Base-by-base conservation (phyloP, 164 flowering plant species). In the Echeveria elegans region DNA sequence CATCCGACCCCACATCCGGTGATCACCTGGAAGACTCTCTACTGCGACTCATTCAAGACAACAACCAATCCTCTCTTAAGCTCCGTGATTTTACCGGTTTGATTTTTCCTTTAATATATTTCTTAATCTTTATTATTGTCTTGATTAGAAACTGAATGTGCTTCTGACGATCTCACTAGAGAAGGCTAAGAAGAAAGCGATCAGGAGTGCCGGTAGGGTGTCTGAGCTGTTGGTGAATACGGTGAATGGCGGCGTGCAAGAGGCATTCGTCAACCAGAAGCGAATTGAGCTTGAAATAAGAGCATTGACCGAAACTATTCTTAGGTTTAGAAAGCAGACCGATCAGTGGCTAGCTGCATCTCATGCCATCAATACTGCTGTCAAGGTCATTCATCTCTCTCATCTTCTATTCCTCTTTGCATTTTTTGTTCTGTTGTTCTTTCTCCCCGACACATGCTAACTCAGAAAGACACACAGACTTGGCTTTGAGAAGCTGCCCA, bases 341-440 rank as follows among this genome's bases (percentile, higher is more conserved):
- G 82, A 92, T 79, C 91, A 87, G 41, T 92, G 98, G 96, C 87
- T 89, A n/a, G 77, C 86, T 8, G 85, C 92, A 24, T 73, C 98
- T 73, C 88, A 75, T 63, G 63, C 96, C 0, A 38, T 88, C 21
- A 89, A 89, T 77, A 72, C 88, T 40, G 87, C 88, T 10, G 53
- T 92, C 23, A 92, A 92, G 96, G 97, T 56, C 12, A 1, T 7
- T 2, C 30, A 2, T 56, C 32, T 26, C 16, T 88, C 47, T 43
- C 1, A 43, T 43, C 3, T 3, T 43, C 52, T 30, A 0, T 2
- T 48, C n/a, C 2, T 63, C n/a, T 58, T 58, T 52, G 18, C 6
- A 14, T 31, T 10, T 21, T 23, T n/a, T 50, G 5, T 50, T n/a
- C 21, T n/a, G 14, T 21, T n/a, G 14, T 19, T 50, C 56, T 50